Evolutionary conservation across 306 rosid species (phyloP).

Genomic region (Amphicarpaea edgeworthii): DNA sequence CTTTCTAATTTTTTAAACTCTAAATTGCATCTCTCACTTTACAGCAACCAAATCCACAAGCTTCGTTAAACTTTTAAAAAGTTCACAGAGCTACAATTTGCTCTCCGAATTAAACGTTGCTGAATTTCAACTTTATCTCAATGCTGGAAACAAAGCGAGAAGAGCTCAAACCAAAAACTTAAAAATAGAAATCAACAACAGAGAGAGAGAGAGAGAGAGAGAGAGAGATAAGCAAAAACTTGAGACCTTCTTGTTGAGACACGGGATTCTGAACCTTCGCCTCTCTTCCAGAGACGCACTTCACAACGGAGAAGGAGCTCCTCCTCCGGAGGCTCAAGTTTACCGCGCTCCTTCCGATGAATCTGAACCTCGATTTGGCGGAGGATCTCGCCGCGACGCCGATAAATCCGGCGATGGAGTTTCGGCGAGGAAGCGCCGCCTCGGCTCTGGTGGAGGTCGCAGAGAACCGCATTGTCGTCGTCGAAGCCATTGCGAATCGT

Average conservation of each 20-base stretch:
- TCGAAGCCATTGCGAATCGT: conserved; percentile 58
- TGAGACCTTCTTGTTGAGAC: conserved; percentile 61
- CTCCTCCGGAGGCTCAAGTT: conserved; percentile 10
- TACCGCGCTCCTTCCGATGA: conserved; percentile 47
- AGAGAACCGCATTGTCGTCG: conserved; percentile 70
- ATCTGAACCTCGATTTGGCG: conserved; percentile 55
- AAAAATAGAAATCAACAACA: conserved; percentile 22
- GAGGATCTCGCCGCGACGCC: conserved; percentile 48
- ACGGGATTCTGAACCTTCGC: conserved; percentile 57
- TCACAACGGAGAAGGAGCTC: conserved; percentile 55
- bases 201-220: background rate
- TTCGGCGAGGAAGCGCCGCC: conserved; percentile 53
- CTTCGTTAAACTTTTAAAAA: no score
- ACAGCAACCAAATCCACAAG: background rate
- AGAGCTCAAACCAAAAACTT: conserved; percentile 16
- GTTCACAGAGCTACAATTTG: no score
- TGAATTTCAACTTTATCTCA: conserved; percentile 22
- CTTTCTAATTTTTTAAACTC: background rate
- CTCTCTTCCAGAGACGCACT: conserved; percentile 63
- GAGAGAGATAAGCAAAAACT: background rate
- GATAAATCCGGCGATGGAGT: conserved; percentile 54
- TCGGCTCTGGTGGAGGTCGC: conserved; percentile 46
- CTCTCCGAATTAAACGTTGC: background rate
- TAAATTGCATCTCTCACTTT: background rate
- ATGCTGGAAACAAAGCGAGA: no score